Base-by-base conservation (phyloP, 257 asterid genomes). In the Ophiorrhiza pumila region DNA sequence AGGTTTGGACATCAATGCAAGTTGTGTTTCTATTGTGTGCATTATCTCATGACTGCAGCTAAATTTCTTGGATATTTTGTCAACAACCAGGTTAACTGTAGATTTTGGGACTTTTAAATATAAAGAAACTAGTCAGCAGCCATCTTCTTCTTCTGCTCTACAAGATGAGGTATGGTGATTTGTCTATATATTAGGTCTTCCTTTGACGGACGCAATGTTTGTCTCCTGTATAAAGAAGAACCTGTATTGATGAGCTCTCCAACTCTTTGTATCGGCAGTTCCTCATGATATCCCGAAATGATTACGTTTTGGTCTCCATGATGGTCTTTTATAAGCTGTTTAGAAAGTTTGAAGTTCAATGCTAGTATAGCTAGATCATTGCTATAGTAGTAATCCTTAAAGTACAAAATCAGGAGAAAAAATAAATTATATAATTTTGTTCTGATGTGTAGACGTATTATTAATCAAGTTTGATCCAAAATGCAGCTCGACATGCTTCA, bases 401-500 rank as follows among this genome's bases (percentile, higher is more conserved):
- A 43, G 32, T 25, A 66, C 52, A 56, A 23, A 7, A 10, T 39
- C 18, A 12, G 27, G 37, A 29, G 60, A 17, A n/a, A 31, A 31
- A 14, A 37, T n/a, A 18, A 29, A 1, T 2, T 39, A 20, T 31
- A 43, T 18, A 50, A 4, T 23, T 64, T 9, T 42, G 22, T 34
- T 6, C 7, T 20, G 13, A 58, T 58, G 53, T 22, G 37, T 10
- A 27, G 18, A 22, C 25, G 62, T 68, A 72, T 34, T 59, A 60
- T 72, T 82, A 61, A 80, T 58, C 69, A 34, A 43, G 3, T 77
- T 25, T 77, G 49, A 49, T 71, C 76, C 57, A 41, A 73, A 69
- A 60, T 87, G 84, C 95, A 94, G 98, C 88, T 94, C 77, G 99
- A 94, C 82, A 88, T 91, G 97, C 99, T 94, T 80, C 99, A 94